Evolutionary conservation across 371 early-diverging fungal species (phyloP).

Genomic region (Gilbertella persicaria): DNA sequence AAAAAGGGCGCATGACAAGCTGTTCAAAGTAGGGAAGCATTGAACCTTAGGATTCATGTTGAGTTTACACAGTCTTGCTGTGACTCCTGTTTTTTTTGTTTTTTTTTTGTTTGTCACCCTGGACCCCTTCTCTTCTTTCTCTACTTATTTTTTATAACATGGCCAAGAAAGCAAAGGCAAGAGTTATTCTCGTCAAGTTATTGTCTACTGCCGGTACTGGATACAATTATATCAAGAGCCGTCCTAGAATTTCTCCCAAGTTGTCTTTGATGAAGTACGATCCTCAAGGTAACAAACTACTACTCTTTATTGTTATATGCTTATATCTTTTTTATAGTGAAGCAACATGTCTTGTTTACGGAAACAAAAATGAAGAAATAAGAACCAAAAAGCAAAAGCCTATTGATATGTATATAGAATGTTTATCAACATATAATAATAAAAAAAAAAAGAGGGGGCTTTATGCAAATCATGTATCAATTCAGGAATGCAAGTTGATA

Average conservation of each 20-base stretch:
- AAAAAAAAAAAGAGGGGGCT: no score
- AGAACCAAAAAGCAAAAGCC: no score
- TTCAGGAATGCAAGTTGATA: no score
- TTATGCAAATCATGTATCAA: no score
- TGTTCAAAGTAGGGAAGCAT: no score
- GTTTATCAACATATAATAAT: neutral
- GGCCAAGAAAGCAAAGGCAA: conserved; percentile 87
- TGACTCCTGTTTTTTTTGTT: neutral
- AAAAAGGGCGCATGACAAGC: no score
- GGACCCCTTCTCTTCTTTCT: neutral
- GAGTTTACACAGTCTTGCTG: no score
- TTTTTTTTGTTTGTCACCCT: neutral
- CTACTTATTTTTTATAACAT: conserved; percentile 25
- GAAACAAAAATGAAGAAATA: conserved; percentile 77
- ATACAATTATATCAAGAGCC: conserved; percentile 75
- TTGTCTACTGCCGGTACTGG: conserved; percentile 83
- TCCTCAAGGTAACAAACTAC: conserved; percentile 58
- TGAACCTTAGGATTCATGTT: no score
- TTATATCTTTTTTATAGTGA: conserved; percentile 39
- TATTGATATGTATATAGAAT: neutral
- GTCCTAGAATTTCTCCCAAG: conserved; percentile 76
- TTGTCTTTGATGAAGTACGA: conserved; percentile 84
- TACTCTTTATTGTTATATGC: neutral
- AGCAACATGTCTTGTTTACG: conserved; percentile 74
- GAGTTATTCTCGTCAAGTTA: conserved; percentile 78